Evolutionary conservation across 768 basidiomycete species (phyloP), one percentile per base, ranked within the genome.

Genomic region (Vararia minispora): DNA sequence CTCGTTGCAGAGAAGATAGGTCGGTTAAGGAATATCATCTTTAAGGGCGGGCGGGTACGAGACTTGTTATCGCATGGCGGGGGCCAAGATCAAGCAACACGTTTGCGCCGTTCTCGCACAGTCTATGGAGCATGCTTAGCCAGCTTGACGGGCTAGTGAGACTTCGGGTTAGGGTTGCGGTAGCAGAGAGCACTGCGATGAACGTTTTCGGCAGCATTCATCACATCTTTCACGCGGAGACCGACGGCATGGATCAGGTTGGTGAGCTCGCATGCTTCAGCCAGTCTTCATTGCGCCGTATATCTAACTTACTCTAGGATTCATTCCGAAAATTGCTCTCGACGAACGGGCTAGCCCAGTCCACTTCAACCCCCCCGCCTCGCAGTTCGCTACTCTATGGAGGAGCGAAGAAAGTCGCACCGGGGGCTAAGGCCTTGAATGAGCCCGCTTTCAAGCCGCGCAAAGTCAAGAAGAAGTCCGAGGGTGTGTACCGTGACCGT

Each of bases 371-470:
- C 11, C 28, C 53, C 25, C 35, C 42, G 25, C 54, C 61, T 2
- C 60, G 63, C 13, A 57, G 60, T 24, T 61, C 59, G 14, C 48
- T 60, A 23, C 50, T 60, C 14, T 46, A 48, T 12, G 47, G 58
- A 3, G 47, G 54, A 24, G 40, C 43, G 12, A 34, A 42, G 18
- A 26, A 26, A 9, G 43, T 34, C 18, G 43, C 51, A 30, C 14
- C 40, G 3, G 48, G 49, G 28, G 41, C 37, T 47, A 46, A 44
- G 28, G 40, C 35, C 24, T 21, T 25, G 3, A 13, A 72, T 1
- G 62, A 77, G 42, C 73, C 82, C 14, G 68, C 72, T 0, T 90
- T 91, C 58, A 87, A 87, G 50, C 88, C 88, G 9, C 69, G 88
- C 35, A 86, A 80, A 49, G 65, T 88, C 28, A 85, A 79, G 61